phyloP scores from a whole-genome alignment of 371 early-diverging fungal genomes.

The Mortierella sp. region DNA sequence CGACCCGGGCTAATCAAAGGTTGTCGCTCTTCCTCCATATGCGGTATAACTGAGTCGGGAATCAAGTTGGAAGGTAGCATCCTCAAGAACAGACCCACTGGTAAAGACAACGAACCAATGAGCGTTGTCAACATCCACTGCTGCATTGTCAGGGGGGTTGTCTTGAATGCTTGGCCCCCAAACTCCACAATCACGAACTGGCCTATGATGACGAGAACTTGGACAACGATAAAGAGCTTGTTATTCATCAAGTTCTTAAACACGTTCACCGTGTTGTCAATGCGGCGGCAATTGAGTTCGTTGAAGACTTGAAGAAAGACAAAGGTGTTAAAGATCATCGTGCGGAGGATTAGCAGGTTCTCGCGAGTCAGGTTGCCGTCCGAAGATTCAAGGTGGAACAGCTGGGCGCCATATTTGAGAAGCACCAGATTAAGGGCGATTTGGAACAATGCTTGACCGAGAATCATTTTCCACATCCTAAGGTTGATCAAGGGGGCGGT shows the following conservation, averaged over 20 bases:
- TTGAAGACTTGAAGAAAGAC: constrained; percentile 97
- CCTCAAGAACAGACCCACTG: constrained; percentile 81
- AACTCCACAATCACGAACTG: constrained; percentile 90
- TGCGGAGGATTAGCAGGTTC: constrained; percentile 65
- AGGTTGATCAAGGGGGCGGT: constrained; percentile 86
- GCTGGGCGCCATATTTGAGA: constrained; percentile 67
- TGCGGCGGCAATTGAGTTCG: constrained; percentile 85
- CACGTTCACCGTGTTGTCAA: constrained; percentile 83
- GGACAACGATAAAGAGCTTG: constrained; percentile 79
- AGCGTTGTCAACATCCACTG: constrained; percentile 88
- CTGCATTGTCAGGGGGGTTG: constrained; percentile 67
- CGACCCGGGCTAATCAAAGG: constrained; percentile 63
- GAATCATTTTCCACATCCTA: constrained; percentile 93
- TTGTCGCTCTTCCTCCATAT: constrained; percentile 58
- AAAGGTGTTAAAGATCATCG: constrained; percentile 95
- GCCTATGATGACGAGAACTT: constrained; percentile 72
- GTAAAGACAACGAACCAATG: constrained; percentile 86
- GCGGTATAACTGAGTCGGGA: constrained; percentile 21
- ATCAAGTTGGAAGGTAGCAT: constrained; percentile 66
- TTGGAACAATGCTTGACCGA: constrained; percentile 90
- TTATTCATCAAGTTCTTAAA: constrained; percentile 85
- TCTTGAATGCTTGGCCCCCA: constrained; percentile 92
- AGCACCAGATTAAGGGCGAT: constrained; percentile 71
- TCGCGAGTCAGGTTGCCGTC: constrained; percentile 42
- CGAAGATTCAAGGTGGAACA: constrained; percentile 69